Percentiles rank a stretch among this genome's conserved stretches.
phyloP scores from a whole-genome alignment of 176 grass and related monocot species.

The Avena insularis region DNA sequence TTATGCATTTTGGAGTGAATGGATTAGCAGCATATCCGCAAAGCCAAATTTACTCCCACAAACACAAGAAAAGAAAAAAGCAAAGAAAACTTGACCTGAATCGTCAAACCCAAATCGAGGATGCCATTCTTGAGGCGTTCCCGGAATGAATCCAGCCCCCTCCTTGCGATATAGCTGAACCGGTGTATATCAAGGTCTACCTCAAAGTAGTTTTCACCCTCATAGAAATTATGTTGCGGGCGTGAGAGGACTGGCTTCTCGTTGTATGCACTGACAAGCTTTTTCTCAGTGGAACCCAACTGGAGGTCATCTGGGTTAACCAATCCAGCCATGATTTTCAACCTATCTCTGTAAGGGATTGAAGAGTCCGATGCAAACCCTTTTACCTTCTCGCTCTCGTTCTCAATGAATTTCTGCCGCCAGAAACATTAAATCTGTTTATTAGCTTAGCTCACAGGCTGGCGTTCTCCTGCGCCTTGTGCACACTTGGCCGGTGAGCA shows the following conservation, averaged over 20 bases:
- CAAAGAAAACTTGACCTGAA: conserved; percentile 61
- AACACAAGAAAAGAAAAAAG: background rate
- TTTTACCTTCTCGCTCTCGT: conserved; percentile 87
- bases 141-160: conserved; percentile 89
- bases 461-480: too few species aligned
- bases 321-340: conserved; percentile 93
- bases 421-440: background rate
- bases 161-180: conserved; percentile 96
- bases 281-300: conserved; percentile 78
- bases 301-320: conserved; percentile 91
- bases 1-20: background rate
- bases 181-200: conserved; percentile 96
- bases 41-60: background rate
- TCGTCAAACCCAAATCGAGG: conserved; percentile 91
- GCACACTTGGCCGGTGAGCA: too few species aligned
- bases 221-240: conserved; percentile 87
- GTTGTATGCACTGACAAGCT: conserved; percentile 91
- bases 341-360: conserved; percentile 75
- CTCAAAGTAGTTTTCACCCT: conserved; percentile 93
- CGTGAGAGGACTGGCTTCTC: conserved; percentile 97
- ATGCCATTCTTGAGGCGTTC: conserved; percentile 85
- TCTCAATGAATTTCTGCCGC: conserved; percentile 75
- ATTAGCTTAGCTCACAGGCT: conserved; percentile 34
- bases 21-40: too few species aligned
- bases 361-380: conserved; percentile 79